These are phyloP conservation scores for Rachicladosporium sp. DNA, from an alignment of 2,329 filamentous ascomycete genomes.

Conservation along the genomic window DNA sequence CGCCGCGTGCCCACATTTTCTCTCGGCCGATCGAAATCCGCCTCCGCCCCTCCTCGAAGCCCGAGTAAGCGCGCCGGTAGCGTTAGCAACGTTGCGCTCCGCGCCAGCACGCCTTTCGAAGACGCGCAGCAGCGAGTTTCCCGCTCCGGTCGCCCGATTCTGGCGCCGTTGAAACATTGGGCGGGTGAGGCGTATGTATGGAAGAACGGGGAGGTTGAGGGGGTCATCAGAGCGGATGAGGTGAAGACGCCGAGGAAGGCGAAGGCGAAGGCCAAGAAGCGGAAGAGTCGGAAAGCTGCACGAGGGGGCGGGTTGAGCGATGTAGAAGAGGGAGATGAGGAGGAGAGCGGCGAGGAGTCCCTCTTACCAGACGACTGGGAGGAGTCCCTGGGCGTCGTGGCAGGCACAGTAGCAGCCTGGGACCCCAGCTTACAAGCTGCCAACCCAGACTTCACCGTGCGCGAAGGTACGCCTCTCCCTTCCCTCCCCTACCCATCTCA, in stretches of 20 bases:
- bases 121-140: slow-evolving; percentile 48
- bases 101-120: slow-evolving; percentile 26
- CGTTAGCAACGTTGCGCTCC: slow-evolving; percentile 24
- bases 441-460: slow-evolving; percentile 26
- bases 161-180: slow-evolving; percentile 75
- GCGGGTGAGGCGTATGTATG: slow-evolving; percentile 68
- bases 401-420: slow-evolving; percentile 52
- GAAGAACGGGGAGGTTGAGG: slow-evolving; percentile 56
- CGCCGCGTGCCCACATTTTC: slow-evolving; percentile 7
- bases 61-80: slow-evolving; percentile 6
- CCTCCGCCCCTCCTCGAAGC: slow-evolving; percentile 1
- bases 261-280: slow-evolving; percentile 24
- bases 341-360: slow-evolving; percentile 40
- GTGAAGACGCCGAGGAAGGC: slow-evolving; percentile 25
- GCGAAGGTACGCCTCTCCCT: slow-evolving; percentile 22
- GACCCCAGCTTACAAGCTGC: slow-evolving; percentile 18
- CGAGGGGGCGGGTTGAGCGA: slow-evolving; percentile 9
- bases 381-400: slow-evolving; percentile 48
- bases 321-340: slow-evolving; percentile 23
- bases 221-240: slow-evolving; percentile 63
- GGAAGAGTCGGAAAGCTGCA: slow-evolving; percentile 12
- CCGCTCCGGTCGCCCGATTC: slow-evolving; percentile 68
- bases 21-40: slow-evolving; percentile 6
- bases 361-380: slow-evolving; percentile 58
- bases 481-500: neutral